Percentiles rank a stretch among this genome's conserved stretches.
These are phyloP conservation scores for Saccharomyces uvarum DNA, from an alignment of 1,139 yeast species.

Conservation along the genomic window DNA sequence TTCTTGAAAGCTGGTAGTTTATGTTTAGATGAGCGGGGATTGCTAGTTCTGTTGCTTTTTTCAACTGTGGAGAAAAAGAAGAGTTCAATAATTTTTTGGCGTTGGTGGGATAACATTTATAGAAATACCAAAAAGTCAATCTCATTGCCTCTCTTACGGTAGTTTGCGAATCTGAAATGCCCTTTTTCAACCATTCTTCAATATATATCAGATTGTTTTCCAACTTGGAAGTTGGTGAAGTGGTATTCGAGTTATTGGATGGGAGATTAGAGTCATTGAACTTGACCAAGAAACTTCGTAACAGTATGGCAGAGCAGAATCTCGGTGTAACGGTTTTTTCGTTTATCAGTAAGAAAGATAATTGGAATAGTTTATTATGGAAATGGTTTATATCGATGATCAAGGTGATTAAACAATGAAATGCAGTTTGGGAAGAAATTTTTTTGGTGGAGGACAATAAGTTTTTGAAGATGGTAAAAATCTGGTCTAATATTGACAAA, in stretches of 20 bases:
- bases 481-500: slow-evolving; percentile 46
- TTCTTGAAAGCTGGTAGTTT: slow-evolving; percentile 14
- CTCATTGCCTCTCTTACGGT: slow-evolving; percentile 72
- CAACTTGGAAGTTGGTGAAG: slow-evolving; percentile 28
- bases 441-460: slow-evolving; percentile 70
- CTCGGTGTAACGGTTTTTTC: slow-evolving; percentile 72
- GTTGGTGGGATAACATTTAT: slow-evolving; percentile 41
- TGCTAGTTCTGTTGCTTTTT: slow-evolving; percentile 49
- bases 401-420: slow-evolving; percentile 52
- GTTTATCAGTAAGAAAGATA: slow-evolving; percentile 44
- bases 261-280: slow-evolving; percentile 27
- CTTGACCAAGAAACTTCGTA: slow-evolving; percentile 52
- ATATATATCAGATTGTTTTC: slow-evolving; percentile 40
- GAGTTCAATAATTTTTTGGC: slow-evolving; percentile 38
- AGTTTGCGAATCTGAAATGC: slow-evolving; percentile 75
- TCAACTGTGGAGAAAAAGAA: slow-evolving; percentile 36
- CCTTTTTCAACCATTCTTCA: slow-evolving; percentile 47
- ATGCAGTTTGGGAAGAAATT: slow-evolving; percentile 70
- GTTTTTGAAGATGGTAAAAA: slow-evolving; percentile 51
- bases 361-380: slow-evolving; percentile 46
- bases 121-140: slow-evolving; percentile 63
- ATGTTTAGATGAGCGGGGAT: slow-evolving; percentile 37
- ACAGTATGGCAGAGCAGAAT: slow-evolving; percentile 61
- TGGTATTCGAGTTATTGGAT: neutral
- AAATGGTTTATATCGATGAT: slow-evolving; percentile 46